phyloP scores from a whole-genome alignment of 2,329 filamentous ascomycete genomes.

The Cladorrhinum sp. region DNA sequence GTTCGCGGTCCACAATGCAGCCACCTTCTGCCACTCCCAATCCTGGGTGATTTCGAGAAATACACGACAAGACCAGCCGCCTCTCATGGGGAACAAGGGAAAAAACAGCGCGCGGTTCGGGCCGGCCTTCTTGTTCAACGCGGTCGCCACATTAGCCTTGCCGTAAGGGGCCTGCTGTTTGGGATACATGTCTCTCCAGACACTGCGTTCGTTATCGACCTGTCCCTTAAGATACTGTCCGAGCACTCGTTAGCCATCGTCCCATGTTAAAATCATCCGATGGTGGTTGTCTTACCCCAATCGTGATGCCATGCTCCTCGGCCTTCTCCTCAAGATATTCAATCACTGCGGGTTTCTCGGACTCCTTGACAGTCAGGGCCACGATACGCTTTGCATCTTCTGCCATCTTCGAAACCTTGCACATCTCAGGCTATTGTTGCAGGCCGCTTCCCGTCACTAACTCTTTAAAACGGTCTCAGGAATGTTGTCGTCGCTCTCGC shows the following conservation, averaged over 20 bases:
- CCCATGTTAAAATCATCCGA: conserved; percentile 47
- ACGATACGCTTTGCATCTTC: not conserved
- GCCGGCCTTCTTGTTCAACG: not conserved
- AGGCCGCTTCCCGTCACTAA: too few species aligned
- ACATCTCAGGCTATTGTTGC: too few species aligned
- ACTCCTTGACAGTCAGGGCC: not conserved
- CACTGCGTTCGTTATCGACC: conserved; percentile 20
- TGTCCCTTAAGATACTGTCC: conserved; percentile 24
- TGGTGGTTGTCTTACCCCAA: not conserved
- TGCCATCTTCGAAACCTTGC: not conserved
- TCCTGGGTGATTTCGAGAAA: too few species aligned
- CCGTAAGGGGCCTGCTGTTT: conserved; percentile 15
- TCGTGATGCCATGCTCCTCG: not conserved
- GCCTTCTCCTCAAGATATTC: not conserved
- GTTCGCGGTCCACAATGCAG: too few species aligned
- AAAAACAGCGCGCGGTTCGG: not conserved
- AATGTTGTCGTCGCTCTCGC: too few species aligned
- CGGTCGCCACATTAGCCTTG: not conserved
- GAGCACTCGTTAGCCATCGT: conserved; percentile 9
- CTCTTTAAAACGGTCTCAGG: too few species aligned
- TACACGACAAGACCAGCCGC: too few species aligned
- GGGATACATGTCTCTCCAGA: conserved; percentile 23
- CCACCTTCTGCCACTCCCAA: too few species aligned
- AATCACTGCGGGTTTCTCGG: not conserved
- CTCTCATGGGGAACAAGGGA: not conserved